A percentile compares a stretch with the other conserved stretches of the same genome.
Conservation (phyloP, 2,329 filamentous ascomycete genomes). For the Zopfia rhizophila region DNA sequence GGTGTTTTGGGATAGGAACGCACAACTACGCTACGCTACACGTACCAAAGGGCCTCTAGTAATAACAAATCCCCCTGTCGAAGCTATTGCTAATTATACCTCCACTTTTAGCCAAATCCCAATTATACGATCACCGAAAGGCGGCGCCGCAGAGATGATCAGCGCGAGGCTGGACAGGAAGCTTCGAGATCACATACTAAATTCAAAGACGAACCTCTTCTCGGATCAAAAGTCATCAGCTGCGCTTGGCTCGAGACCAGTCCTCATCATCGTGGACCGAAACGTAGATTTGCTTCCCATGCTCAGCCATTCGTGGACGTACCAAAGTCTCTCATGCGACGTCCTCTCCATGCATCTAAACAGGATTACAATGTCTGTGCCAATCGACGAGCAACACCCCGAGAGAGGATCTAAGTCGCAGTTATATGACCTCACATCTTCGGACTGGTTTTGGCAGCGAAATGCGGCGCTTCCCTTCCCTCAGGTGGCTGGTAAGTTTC, state of each 20-base stretch:
- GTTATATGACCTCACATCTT: conserved; percentile 87
- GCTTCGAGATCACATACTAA: conserved; percentile 93
- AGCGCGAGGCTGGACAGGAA: conserved; percentile 94
- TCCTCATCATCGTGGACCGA: conserved; percentile 91
- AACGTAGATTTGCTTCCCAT: conserved; percentile 97
- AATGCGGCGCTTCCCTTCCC: conserved; percentile 93
- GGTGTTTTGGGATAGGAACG: too few species aligned
- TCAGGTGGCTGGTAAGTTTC: conserved; percentile 91
- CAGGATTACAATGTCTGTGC: conserved; percentile 89
- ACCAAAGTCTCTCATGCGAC: conserved; percentile 86
- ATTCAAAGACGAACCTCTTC: conserved; percentile 98
- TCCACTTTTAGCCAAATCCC: conserved; percentile 86
- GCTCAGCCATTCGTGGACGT: conserved; percentile 96
- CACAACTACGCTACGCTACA: too few species aligned
- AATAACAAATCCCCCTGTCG: too few species aligned
- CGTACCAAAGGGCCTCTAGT: too few species aligned
- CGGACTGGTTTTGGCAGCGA: conserved; percentile 96
- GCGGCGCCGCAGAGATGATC: conserved; percentile 92
- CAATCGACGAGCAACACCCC: conserved; percentile 79
- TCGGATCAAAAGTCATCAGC: conserved; percentile 72
- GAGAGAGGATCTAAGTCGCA: conserved; percentile 83
- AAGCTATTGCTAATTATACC: conserved; percentile 1
- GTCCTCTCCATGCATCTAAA: conserved; percentile 86
- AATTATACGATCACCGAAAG: conserved; percentile 93
- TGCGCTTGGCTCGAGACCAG: conserved; percentile 76